These are phyloP conservation scores for Populus nigra DNA, from an alignment of 345 rosid species.

Conservation along the genomic window DNA sequence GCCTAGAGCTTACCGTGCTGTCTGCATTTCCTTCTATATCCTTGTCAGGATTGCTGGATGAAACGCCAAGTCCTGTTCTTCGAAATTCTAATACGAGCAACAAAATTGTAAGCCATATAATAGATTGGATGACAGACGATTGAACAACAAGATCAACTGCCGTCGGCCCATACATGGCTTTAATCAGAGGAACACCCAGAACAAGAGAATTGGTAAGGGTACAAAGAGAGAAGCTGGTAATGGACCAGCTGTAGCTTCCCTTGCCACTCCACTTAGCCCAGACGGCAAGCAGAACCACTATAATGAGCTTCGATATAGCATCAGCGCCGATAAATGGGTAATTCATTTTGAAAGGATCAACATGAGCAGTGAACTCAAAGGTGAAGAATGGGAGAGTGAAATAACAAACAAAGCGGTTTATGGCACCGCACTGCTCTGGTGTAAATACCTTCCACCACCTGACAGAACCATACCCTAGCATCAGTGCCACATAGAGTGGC, in stretches of 20 bases:
- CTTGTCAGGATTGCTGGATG: background rate
- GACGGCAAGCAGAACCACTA: conserved; percentile 46
- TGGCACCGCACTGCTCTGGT: conserved; percentile 70
- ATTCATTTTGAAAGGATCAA: conserved; percentile 76
- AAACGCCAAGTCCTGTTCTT: conserved; percentile 24
- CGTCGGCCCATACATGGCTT: conserved; percentile 68
- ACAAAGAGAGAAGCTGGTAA: conserved; percentile 69
- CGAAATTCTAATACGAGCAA: conserved; percentile 69
- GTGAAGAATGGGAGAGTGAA: conserved; percentile 83
- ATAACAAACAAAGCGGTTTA: conserved; percentile 71
- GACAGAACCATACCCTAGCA: conserved; percentile 81
- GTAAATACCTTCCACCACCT: conserved; percentile 82
- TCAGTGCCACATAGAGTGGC: conserved; percentile 73
- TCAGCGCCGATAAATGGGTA: conserved; percentile 61
- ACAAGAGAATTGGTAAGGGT: conserved; percentile 67
- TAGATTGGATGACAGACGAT: conserved; percentile 57
- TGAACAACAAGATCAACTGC: conserved; percentile 83
- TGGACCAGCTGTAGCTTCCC: conserved; percentile 75
- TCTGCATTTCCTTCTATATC: conserved; percentile 35
- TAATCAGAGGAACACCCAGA: conserved; percentile 66
- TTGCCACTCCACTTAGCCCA: conserved; percentile 69
- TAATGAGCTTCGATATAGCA: conserved; percentile 58
- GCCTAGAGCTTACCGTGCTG: conserved; percentile 15
- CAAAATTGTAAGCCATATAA: conserved; percentile 71
- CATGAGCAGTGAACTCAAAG: conserved; percentile 65